phyloP scores from a whole-genome alignment of 2,329 filamentous ascomycete genomes.

The Dactylella cylindrospora region DNA sequence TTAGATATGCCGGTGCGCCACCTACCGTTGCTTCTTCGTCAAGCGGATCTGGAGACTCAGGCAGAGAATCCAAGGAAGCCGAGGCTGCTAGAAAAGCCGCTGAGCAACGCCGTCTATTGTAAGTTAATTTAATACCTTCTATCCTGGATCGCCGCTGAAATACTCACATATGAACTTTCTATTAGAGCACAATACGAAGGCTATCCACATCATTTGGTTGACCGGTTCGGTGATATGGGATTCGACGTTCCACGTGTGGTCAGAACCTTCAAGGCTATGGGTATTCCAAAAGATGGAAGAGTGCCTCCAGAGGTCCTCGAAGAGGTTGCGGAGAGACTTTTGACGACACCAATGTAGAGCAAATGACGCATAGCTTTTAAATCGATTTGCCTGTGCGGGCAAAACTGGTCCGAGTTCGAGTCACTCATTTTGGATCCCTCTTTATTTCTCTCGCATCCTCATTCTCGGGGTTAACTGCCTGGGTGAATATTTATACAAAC shows the following conservation, averaged over 20 bases:
- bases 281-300: slow-evolving; percentile 57
- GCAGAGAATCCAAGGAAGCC: slow-evolving; percentile 45
- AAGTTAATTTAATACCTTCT: neutral
- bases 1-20: slow-evolving; percentile 77
- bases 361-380: neutral
- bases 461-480: neutral
- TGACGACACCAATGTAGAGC: slow-evolving; percentile 1
- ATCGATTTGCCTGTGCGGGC: too few species aligned
- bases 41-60: slow-evolving; percentile 50
- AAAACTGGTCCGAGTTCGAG: too few species aligned
- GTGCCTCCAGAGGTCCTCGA: slow-evolving; percentile 12
- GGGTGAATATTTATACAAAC: neutral
- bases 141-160: neutral
- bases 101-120: slow-evolving; percentile 44
- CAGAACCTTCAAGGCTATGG: slow-evolving; percentile 75
- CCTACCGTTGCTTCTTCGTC: slow-evolving; percentile 58
- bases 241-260: slow-evolving; percentile 87
- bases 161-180: neutral
- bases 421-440: neutral
- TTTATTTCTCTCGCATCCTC: neutral
- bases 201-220: slow-evolving; percentile 79
- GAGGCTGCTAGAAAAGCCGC: slow-evolving; percentile 46
- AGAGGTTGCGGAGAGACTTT: slow-evolving; percentile 22
- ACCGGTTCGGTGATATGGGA: slow-evolving; percentile 85
- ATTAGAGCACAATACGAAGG: slow-evolving; percentile 64